Percentiles rank a stretch among this genome's conserved stretches.
These are phyloP conservation scores for Taiozyma sp. DNA, from an alignment of 1,139 yeast species.

Conservation along the genomic window DNA sequence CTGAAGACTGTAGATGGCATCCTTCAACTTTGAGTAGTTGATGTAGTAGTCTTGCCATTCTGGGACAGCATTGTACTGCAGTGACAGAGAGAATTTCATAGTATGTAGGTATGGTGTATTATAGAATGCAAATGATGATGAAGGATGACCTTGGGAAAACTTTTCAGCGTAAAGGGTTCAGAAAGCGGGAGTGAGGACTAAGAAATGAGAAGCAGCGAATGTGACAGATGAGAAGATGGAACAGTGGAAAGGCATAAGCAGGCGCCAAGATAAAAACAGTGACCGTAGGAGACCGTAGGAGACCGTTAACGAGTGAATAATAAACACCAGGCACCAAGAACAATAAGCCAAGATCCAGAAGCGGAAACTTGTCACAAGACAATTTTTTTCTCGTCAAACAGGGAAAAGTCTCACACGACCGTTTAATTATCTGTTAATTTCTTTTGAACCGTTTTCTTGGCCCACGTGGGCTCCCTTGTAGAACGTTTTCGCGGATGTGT, in stretches of 20 bases:
- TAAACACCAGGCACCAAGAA: neutral
- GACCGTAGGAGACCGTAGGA: too few species aligned
- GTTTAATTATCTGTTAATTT: neutral
- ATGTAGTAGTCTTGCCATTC: slow-evolving; percentile 73
- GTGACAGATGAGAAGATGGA: too few species aligned
- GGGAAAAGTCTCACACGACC: neutral
- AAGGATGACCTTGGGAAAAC: too few species aligned
- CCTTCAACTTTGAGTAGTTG: slow-evolving; percentile 60
- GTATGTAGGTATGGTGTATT: too few species aligned
- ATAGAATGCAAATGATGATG: too few species aligned
- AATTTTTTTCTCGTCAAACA: neutral
- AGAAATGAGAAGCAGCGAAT: too few species aligned
- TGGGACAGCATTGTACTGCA: slow-evolving; percentile 72
- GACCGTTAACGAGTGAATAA: too few species aligned
- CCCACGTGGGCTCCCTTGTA: neutral
- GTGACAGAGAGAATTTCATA: slow-evolving; percentile 71
- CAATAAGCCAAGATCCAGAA: neutral
- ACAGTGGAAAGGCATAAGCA: too few species aligned
- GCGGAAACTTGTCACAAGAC: neutral
- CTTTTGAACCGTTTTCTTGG: neutral
- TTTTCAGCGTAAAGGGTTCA: too few species aligned
- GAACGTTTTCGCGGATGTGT: neutral
- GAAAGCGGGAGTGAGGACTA: too few species aligned
- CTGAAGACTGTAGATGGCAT: slow-evolving; percentile 60
- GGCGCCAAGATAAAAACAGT: too few species aligned